Base-by-base conservation (phyloP, 768 basidiomycete genomes). In the Boletus rex-veris region DNA sequence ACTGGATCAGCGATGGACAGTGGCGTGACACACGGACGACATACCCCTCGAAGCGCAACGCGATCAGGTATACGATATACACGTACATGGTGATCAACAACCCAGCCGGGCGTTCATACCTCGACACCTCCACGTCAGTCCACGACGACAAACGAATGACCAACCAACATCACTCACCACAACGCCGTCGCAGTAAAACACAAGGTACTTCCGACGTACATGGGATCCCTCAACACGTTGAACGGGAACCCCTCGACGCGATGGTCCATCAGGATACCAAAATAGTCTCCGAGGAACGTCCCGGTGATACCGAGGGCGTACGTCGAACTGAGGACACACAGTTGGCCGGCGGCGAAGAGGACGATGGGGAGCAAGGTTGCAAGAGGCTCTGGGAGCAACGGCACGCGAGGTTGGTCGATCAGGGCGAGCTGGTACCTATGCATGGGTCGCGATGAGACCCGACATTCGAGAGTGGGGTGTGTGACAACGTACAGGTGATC, bases 231-330 rank as follows among this genome's bases (percentile, higher is more conserved):
- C 39, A 95, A 77, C 44, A 97, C 80, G 67, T 96, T 96, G 79
- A 98, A 99, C 0, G 96, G 96, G 77, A 99, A 99, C 68, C 90
- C 88, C 64, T 93, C 88, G n/a, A 98, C 94, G 48, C 90, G 78
- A 55, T 86, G 78, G 64, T 92, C 85, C 92, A 88, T 93, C 58
- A 90, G 72, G 55, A 92, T 90, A 4, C 88, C 90, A 59, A 92
- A 91, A 66, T 91, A 91, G 66, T 89, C 89, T 2, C 74, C 89
- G 43, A 92, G 76, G 76, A 94, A 97, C 3, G 93, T 97, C 36
- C 95, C 96, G 3, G 96, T 98, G 62, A 98, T 74, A 3, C 96
- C 96, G 6, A 99, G 74, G 0, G 89, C 85, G 82, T 85, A 97
- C 5, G 93, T 97, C 30, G 90, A 92, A 12, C 84, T 86, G 43